A percentile compares a stretch with the other conserved stretches of the same genome.
These are phyloP conservation scores for Stromatinia cepivora DNA, from an alignment of 2,329 filamentous ascomycete species.

Conservation along the genomic window DNA sequence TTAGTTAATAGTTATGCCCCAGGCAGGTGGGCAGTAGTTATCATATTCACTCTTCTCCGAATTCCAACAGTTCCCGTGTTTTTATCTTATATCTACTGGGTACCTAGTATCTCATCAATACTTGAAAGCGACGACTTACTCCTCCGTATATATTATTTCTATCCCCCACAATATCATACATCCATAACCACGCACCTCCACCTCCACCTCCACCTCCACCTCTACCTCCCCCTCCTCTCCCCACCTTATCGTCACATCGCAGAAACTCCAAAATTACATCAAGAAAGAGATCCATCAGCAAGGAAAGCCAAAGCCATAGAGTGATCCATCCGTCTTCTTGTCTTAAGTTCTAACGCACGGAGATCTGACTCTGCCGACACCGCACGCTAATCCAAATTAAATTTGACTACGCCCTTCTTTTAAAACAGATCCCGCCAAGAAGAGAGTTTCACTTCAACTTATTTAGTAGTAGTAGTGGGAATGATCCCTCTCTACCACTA, in stretches of 20 bases:
- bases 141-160: background rate
- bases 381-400: background rate
- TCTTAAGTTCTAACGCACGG: background rate
- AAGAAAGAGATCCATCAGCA: background rate
- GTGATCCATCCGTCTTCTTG: background rate
- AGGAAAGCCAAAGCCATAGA: constrained; percentile 2
- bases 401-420: background rate
- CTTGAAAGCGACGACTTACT: too few relatives aligned
- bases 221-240: background rate
- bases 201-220: background rate
- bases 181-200: background rate
- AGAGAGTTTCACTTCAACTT: constrained; percentile 14
- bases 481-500: background rate
- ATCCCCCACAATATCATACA: background rate
- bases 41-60: background rate
- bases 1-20: too few relatives aligned
- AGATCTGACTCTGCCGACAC: constrained; percentile 4
- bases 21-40: too few relatives aligned
- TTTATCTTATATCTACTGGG: background rate
- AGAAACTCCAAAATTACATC: background rate
- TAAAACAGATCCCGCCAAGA: constrained; percentile 12
- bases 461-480: constrained; percentile 6
- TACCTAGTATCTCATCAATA: background rate
- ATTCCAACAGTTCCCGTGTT: background rate
- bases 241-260: background rate